Evolutionary conservation across 140 eudicot genomes (phyloP).

Genomic region (Bidens hawaiensis): DNA sequence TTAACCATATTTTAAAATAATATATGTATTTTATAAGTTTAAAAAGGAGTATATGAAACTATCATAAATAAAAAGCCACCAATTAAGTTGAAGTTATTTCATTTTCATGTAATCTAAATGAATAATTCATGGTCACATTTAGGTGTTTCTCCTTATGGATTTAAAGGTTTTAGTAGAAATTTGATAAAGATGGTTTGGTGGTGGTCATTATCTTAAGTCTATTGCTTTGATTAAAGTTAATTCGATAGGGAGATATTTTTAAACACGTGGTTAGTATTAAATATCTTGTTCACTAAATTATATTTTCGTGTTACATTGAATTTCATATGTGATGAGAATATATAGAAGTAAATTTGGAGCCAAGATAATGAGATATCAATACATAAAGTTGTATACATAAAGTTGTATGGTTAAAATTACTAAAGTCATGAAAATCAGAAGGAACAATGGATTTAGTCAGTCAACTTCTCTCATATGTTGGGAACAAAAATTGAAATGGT

Average conservation of each 20-base stretch:
- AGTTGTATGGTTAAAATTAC: too few species aligned
- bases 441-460: too few species aligned
- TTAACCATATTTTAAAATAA: neutral
- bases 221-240: neutral
- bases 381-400: too few species aligned
- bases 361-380: too few species aligned
- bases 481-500: too few species aligned
- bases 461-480: too few species aligned
- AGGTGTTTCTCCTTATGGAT: neutral
- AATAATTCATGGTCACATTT: conserved; percentile 2
- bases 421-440: too few species aligned
- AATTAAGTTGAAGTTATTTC: neutral
- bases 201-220: conserved; percentile 7
- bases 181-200: conserved; percentile 12
- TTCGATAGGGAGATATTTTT: neutral
- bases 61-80: neutral
- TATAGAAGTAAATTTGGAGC: too few species aligned
- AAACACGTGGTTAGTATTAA: neutral
- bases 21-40: neutral
- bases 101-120: neutral
- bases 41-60: neutral
- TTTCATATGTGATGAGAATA: too few species aligned
- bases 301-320: neutral
- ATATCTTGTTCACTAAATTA: neutral
- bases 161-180: neutral